phyloP scores from a whole-genome alignment of 768 basidiomycete species.

The Goffeauzyma gilvescens region DNA sequence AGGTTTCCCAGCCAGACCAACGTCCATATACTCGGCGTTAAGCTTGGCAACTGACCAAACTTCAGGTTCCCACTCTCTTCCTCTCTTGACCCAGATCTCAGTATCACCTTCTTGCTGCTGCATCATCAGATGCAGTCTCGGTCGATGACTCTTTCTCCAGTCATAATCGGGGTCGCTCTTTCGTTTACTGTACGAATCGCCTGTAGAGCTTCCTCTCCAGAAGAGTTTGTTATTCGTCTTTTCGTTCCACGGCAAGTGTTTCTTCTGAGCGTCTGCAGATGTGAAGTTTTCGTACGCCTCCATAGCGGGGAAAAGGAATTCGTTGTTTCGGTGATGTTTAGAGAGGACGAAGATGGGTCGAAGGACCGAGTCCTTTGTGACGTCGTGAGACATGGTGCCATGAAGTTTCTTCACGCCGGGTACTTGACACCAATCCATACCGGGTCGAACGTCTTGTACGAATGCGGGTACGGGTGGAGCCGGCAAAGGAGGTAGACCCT shows the following conservation, averaged over 20 bases:
- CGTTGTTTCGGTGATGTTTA: constrained; percentile 23
- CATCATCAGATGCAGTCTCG: constrained; percentile 30
- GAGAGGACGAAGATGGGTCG: constrained; percentile 29
- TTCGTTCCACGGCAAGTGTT: constrained; percentile 29
- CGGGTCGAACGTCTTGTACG: constrained; percentile 19
- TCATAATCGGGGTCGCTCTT: constrained; percentile 18
- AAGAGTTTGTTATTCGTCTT: constrained; percentile 30
- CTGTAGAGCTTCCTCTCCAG: constrained; percentile 33
- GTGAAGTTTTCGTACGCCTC: constrained; percentile 26
- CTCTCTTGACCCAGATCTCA: constrained; percentile 23
- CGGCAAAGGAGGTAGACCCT: constrained; percentile 8
- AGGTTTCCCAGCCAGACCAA: constrained; percentile 26
- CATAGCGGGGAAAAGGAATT: constrained; percentile 26
- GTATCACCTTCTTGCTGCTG: constrained; percentile 22
- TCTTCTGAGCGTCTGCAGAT: constrained; percentile 8
- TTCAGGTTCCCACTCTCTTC: constrained; percentile 21
- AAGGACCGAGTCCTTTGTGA: constrained; percentile 19
- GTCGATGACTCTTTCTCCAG: constrained; percentile 31
- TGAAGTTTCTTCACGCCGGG: constrained; percentile 18
- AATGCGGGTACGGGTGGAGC: constrained; percentile 21
- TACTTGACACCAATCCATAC: constrained; percentile 24
- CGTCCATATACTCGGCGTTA: constrained; percentile 25
- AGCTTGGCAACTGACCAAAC: constrained; percentile 16
- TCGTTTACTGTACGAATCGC: constrained; percentile 23
- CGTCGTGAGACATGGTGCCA: constrained; percentile 24